phyloP scores from a whole-genome alignment of 441 rosid species.

The Hura crepitans region DNA sequence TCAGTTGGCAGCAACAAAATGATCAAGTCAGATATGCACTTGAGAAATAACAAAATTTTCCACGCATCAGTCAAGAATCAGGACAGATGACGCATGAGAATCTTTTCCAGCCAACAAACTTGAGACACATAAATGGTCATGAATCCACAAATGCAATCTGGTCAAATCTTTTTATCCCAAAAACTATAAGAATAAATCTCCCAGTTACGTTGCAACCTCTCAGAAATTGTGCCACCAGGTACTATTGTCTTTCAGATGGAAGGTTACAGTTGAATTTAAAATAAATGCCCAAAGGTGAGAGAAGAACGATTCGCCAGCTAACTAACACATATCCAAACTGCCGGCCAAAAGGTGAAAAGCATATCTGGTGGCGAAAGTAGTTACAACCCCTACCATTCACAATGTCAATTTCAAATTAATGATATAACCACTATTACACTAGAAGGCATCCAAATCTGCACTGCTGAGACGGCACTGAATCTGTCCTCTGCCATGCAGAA shows the following conservation, averaged over 20 bases:
- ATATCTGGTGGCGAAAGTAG: slow-evolving; percentile 19
- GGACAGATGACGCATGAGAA: slow-evolving; percentile 6
- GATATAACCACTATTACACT: slow-evolving; percentile 24
- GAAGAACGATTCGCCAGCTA: slow-evolving; percentile 12
- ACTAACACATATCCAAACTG: slow-evolving; percentile 18
- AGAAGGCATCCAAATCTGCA: slow-evolving; percentile 20
- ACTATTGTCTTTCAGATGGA: slow-evolving; percentile 6
- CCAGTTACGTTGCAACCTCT: background rate
- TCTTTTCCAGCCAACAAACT: slow-evolving; percentile 17
- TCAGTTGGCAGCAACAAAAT: slow-evolving; percentile 19
- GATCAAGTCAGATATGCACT: slow-evolving; percentile 3
- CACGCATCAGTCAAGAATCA: background rate
- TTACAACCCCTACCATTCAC: slow-evolving; percentile 20
- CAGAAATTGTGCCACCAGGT: background rate
- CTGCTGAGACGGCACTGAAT: slow-evolving; percentile 26
- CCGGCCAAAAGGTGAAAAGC: slow-evolving; percentile 15
- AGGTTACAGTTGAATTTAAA: background rate
- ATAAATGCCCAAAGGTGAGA: background rate
- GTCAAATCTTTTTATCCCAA: slow-evolving; percentile 7
- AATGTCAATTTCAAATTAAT: slow-evolving; percentile 22
- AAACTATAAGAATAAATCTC: background rate
- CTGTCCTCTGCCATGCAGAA: slow-evolving; percentile 25
- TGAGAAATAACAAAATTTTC: slow-evolving; percentile 8
- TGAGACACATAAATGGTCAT: background rate
- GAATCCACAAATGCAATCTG: background rate